Evolutionary conservation across 306 rosid species (phyloP).

Genomic region (Myrica gale): DNA sequence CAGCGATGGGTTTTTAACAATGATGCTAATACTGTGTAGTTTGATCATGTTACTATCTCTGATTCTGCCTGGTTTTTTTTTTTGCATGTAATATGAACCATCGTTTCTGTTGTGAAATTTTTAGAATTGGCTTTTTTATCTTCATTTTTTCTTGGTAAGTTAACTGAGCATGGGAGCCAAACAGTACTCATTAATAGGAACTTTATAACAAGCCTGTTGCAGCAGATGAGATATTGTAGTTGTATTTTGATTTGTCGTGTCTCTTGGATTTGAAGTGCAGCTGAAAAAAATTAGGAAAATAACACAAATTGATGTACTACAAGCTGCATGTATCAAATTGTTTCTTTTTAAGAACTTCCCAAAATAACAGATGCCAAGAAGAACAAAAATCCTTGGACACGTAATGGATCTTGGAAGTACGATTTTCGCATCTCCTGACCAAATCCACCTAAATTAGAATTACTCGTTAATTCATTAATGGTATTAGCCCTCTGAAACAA

Average conservation of each 20-base stretch:
- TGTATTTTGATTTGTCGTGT: neutral
- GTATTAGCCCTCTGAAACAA: neutral
- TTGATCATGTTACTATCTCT: conserved; percentile 32
- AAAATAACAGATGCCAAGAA: too few relatives aligned
- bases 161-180: conserved; percentile 26
- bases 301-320: neutral
- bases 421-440: neutral
- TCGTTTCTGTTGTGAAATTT: conserved; percentile 31
- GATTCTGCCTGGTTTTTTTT: conserved; percentile 35
- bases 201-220: neutral
- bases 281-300: neutral
- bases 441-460: neutral
- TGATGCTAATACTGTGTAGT: conserved; percentile 44
- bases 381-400: too few relatives aligned
- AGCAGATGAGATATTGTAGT: neutral
- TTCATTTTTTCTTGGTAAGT: conserved; percentile 17
- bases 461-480: too few relatives aligned
- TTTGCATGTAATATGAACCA: conserved; percentile 37
- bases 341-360: too few relatives aligned
- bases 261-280: neutral
- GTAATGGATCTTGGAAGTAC: neutral
- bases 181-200: conserved; percentile 8
- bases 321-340: neutral
- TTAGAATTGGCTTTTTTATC: conserved; percentile 18
- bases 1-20: conserved; percentile 57